Percentiles rank a stretch among this genome's conserved stretches.
phyloP scores from a whole-genome alignment of 805 yeast genomes.

The Kuraishia cidri region DNA sequence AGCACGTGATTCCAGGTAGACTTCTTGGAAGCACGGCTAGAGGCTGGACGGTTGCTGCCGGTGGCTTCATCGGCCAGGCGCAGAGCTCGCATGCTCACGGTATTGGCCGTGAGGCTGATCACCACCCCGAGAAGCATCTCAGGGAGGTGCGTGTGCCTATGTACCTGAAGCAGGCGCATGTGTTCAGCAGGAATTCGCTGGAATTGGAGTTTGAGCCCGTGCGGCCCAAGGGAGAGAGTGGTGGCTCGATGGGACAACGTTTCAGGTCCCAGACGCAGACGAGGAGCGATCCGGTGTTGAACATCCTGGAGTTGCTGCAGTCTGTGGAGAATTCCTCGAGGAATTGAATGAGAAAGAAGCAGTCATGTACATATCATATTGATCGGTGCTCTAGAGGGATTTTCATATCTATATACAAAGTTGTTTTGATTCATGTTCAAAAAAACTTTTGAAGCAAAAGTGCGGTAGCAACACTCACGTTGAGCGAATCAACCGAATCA shows the following conservation, averaged over 20 bases:
- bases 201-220: conserved; percentile 1
- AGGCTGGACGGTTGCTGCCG: conserved; percentile 43
- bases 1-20: conserved; percentile 61
- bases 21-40: conserved; percentile 33
- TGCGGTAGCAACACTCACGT: conserved; percentile 87
- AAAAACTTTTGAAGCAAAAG: conserved; percentile 33
- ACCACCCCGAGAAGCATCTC: conserved; percentile 5
- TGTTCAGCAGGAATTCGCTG: background rate
- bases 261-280: background rate
- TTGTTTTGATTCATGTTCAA: too few relatives aligned
- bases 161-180: conserved; percentile 1
- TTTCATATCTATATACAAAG: too few relatives aligned
- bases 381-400: too few relatives aligned
- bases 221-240: background rate
- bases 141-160: conserved; percentile 6
- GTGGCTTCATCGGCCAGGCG: conserved; percentile 28
- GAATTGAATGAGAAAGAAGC: too few relatives aligned
- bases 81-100: background rate
- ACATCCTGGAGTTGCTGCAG: conserved; percentile 1
- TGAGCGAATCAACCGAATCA: conserved; percentile 61
- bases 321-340: conserved; percentile 1
- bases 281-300: background rate
- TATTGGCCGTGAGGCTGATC: conserved; percentile 2
- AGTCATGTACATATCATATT: too few relatives aligned
- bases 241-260: background rate